These are phyloP conservation scores for Paramarasmius palmivorus DNA, from an alignment of 1,284 basidiomycete genomes.

Conservation along the genomic window DNA sequence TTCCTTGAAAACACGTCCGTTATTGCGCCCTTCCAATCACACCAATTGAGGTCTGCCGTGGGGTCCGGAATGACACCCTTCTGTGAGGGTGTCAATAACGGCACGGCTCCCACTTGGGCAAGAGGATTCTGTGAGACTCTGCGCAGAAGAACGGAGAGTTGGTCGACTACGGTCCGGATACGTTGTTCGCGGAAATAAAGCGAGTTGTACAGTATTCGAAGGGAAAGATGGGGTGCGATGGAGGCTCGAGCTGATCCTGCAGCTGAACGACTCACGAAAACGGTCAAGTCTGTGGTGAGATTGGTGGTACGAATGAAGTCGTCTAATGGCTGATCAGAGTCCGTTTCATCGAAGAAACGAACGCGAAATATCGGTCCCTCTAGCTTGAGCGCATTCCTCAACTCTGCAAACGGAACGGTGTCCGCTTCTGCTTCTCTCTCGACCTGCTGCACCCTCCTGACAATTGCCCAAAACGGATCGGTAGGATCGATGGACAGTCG, in stretches of 20 bases:
- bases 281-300: constrained; percentile 89
- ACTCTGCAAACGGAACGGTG: constrained; percentile 79
- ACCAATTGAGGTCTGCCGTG: constrained; percentile 92
- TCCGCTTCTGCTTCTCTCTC: constrained; percentile 87
- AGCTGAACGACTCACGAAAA: constrained; percentile 72
- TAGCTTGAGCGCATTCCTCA: constrained; percentile 71
- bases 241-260: constrained; percentile 66
- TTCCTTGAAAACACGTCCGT: constrained; percentile 91
- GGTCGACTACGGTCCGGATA: constrained; percentile 82
- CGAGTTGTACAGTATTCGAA: constrained; percentile 94
- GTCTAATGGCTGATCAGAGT: constrained; percentile 56
- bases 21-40: constrained; percentile 95
- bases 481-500: constrained; percentile 84
- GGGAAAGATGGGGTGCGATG: constrained; percentile 76
- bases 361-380: constrained; percentile 87
- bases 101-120: constrained; percentile 72
- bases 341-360: constrained; percentile 94
- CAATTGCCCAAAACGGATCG: constrained; percentile 91
- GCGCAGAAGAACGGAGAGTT: constrained; percentile 81
- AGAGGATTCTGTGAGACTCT: constrained; percentile 69
- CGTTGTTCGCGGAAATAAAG: constrained; percentile 86
- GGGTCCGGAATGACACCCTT: constrained; percentile 80
- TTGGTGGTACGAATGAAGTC: constrained; percentile 80
- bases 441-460: constrained; percentile 83
- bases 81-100: constrained; percentile 79